Evolutionary conservation across 441 rosid genomes (phyloP).

Genomic region (Pelargonium cotyledonis): DNA sequence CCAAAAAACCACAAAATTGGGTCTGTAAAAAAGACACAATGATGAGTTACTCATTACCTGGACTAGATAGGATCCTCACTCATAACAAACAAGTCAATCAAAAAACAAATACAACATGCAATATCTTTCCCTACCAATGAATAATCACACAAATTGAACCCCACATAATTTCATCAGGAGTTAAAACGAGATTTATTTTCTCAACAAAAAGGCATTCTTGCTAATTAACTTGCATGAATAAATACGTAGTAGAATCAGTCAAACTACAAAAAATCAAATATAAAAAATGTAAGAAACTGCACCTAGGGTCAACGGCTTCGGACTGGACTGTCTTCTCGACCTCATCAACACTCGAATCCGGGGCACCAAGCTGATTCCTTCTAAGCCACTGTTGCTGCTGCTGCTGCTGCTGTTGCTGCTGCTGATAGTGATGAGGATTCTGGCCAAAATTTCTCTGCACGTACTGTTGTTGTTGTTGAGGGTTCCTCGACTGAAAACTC

Average conservation of each 20-base stretch:
- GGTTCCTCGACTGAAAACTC: constrained; percentile 50
- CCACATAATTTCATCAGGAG: neutral
- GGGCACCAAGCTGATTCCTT: constrained; percentile 46
- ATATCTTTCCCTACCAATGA: no score
- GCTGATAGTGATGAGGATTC: constrained; percentile 35
- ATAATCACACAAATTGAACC: no score
- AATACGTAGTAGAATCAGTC: neutral
- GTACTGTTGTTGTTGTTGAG: constrained; percentile 55
- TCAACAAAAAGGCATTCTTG: neutral
- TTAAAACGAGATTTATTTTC: neutral
- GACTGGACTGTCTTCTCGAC: constrained; percentile 75
- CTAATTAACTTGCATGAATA: neutral
- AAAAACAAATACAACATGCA: no score
- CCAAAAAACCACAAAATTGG: no score
- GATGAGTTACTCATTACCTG: no score
- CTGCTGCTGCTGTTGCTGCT: constrained; percentile 35
- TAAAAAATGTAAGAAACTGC: neutral
- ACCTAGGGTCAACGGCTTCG: constrained; percentile 79
- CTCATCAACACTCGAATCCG: constrained; percentile 46
- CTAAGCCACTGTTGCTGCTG: constrained; percentile 61
- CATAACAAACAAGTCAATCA: no score
- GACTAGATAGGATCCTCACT: no score
- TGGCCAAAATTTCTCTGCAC: constrained; percentile 62
- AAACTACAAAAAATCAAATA: neutral
- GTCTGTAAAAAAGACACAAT: no score